phyloP scores from a whole-genome alignment of 345 rosid genomes.

The Salix dunnii region DNA sequence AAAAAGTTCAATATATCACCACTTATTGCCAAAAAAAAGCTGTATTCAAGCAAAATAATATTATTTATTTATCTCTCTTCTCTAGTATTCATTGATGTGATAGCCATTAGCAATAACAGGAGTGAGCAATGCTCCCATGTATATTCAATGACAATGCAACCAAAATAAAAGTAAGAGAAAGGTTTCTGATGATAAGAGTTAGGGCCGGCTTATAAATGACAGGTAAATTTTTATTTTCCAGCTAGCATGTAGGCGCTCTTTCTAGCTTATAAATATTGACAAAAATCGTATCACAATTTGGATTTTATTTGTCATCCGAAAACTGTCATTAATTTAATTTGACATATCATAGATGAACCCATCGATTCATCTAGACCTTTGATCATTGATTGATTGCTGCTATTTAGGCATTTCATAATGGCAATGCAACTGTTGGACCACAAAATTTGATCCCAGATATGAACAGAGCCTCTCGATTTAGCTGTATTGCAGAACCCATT shows the following conservation, averaged over 20 bases:
- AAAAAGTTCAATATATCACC: neutral
- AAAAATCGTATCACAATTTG: neutral
- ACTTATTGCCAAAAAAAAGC: neutral
- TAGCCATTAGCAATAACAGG: neutral
- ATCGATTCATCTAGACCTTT: neutral
- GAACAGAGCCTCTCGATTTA: neutral
- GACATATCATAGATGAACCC: constrained; percentile 1
- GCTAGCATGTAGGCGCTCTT: neutral
- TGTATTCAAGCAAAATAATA: neutral
- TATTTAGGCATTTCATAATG: neutral
- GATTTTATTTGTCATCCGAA: neutral
- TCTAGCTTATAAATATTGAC: no score
- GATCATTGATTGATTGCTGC: neutral
- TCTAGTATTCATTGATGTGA: no score
- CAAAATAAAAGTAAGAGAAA: no score
- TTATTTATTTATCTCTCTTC: neutral
- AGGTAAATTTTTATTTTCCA: neutral
- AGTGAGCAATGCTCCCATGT: no score
- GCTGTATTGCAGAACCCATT: neutral
- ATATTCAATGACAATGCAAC: no score
- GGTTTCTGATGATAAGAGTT: no score
- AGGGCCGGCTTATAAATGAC: no score
- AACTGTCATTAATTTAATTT: neutral
- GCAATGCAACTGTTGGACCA: constrained; percentile 13
- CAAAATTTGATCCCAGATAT: neutral